Evolutionary conservation across 1,284 basidiomycete species (phyloP).

Genomic region (Sporisorium scitamineum): DNA sequence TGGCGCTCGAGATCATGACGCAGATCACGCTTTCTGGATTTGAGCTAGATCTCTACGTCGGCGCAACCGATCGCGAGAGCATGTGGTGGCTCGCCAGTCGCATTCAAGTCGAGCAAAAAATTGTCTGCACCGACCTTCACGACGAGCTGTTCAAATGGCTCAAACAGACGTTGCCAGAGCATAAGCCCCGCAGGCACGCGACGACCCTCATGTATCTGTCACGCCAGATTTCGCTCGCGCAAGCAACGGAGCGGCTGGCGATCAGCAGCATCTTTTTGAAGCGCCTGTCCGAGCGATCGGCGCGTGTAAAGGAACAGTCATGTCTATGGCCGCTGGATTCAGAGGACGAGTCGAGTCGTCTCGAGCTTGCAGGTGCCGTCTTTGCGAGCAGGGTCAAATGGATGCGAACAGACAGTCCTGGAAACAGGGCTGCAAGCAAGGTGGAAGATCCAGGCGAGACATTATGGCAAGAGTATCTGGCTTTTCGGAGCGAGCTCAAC

Average conservation of each 20-base stretch:
- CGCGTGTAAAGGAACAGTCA: neutral
- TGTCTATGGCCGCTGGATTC: constrained; percentile 10
- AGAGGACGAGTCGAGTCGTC: neutral
- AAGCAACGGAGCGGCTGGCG: constrained; percentile 29
- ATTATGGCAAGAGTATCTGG: constrained; percentile 33
- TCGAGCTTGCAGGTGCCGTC: constrained; percentile 19
- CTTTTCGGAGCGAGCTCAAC: constrained; percentile 7
- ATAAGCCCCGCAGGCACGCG: constrained; percentile 10
- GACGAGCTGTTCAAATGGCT: constrained; percentile 34
- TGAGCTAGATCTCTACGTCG: constrained; percentile 79
- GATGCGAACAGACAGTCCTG: constrained; percentile 14
- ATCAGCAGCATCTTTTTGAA: constrained; percentile 24
- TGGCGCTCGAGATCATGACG: constrained; percentile 76
- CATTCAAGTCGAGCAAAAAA: constrained; percentile 39
- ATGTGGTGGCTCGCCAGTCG: constrained; percentile 53
- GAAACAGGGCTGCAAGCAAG: neutral
- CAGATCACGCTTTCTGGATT: constrained; percentile 81
- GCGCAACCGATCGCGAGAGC: constrained; percentile 55
- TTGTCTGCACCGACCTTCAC: constrained; percentile 36
- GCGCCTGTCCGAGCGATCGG: constrained; percentile 9
- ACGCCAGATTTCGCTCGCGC: constrained; percentile 32
- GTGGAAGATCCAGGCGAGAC: constrained; percentile 5
- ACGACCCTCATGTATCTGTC: constrained; percentile 32
- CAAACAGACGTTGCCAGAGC: constrained; percentile 2
- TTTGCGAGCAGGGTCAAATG: constrained; percentile 41